phyloP scores from a whole-genome alignment of 805 yeast genomes.

The Lachancea cidri region DNA sequence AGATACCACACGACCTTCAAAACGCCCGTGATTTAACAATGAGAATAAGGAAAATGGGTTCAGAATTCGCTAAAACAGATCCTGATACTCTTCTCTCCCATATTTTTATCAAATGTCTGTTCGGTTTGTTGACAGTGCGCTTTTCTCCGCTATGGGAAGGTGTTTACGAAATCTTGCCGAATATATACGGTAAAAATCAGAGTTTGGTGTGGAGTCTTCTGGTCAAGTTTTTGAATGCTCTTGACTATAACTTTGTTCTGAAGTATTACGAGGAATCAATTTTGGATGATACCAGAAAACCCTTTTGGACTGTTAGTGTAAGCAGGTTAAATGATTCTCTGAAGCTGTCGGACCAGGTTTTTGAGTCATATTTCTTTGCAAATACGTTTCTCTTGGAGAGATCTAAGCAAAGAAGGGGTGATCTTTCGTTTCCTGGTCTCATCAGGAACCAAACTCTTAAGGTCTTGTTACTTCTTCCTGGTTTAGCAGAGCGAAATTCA shows the following conservation, averaged over 20 bases:
- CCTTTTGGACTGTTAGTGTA: conserved; percentile 42
- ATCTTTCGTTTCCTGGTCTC: conserved; percentile 37
- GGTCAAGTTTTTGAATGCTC: conserved; percentile 30
- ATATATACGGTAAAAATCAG: conserved; percentile 39
- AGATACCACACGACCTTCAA: conserved; percentile 61
- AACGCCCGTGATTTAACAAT: conserved; percentile 71
- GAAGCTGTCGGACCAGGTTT: conserved; percentile 23
- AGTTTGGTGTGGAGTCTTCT: conserved; percentile 53
- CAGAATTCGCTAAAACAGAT: conserved; percentile 35
- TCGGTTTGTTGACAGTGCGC: conserved; percentile 68
- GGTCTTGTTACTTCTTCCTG: conserved; percentile 53
- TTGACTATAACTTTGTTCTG: conserved; percentile 18
- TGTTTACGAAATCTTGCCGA: conserved; percentile 54
- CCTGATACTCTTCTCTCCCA: conserved; percentile 17
- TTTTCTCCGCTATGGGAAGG: conserved; percentile 88
- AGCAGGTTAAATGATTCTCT: conserved; percentile 41
- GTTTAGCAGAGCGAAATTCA: conserved; percentile 63
- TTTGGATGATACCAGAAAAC: conserved; percentile 6
- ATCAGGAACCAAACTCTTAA: conserved; percentile 54
- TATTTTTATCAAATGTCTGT: conserved; percentile 43
- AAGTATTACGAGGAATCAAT: conserved; percentile 16
- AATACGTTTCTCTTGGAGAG: conserved; percentile 36
- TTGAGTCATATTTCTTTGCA: conserved; percentile 33
- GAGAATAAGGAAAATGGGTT: conserved; percentile 57
- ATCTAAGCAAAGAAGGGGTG: conserved; percentile 36